These are phyloP conservation scores for Chytriomyces sp. DNA, from an alignment of 192 early-diverging fungal species.

Conservation along the genomic window DNA sequence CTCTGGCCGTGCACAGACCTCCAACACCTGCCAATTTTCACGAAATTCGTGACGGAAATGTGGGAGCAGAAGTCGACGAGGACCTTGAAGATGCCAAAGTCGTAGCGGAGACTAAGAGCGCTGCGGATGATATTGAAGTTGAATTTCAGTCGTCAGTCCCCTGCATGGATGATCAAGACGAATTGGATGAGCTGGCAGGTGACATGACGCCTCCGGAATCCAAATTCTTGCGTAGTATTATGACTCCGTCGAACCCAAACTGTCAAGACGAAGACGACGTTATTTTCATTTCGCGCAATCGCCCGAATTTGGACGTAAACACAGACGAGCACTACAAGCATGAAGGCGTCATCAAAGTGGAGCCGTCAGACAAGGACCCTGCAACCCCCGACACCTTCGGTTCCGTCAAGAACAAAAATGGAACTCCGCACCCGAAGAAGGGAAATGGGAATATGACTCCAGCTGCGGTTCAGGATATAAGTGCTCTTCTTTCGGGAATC, in stretches of 20 bases:
- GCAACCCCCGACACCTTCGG: background rate
- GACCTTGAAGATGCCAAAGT: background rate
- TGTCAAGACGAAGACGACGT: background rate
- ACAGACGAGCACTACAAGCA: too few relatives aligned
- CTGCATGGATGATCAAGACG: background rate
- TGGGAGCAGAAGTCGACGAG: background rate
- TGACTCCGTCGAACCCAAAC: background rate
- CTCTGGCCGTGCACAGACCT: background rate
- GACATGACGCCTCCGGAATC: conserved; percentile 17
- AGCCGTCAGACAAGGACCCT: background rate
- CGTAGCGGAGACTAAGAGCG: background rate
- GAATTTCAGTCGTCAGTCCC: background rate
- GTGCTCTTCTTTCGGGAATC: background rate
- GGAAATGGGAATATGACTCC: background rate
- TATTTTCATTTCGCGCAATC: background rate
- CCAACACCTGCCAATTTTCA: conserved; percentile 16
- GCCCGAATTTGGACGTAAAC: background rate
- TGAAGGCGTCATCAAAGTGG: background rate
- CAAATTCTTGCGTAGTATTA: background rate
- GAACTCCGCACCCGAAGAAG: conserved; percentile 8
- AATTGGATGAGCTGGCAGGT: background rate
- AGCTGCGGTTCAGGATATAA: background rate
- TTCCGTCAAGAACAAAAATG: background rate
- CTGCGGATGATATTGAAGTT: background rate
- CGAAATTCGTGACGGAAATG: background rate